A percentile compares a stretch with the other conserved stretches of the same genome.
Conservation (phyloP, 1,284 basidiomycete species). For the Mycosarcoma maydis region DNA sequence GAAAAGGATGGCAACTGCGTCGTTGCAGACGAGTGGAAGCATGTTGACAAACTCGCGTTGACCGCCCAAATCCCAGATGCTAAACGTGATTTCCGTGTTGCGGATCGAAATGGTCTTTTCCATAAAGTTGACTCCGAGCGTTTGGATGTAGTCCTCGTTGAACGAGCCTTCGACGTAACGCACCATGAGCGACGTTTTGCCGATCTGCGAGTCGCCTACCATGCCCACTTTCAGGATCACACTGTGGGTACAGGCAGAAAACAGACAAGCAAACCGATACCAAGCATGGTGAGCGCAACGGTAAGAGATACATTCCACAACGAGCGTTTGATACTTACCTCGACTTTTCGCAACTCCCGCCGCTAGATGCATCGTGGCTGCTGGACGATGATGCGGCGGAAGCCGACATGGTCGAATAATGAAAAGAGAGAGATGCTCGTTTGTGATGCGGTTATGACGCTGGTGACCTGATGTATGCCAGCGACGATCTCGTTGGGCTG, state of each 20-base stretch:
- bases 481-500: too few relatives aligned
- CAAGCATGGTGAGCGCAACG: too few relatives aligned
- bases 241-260: conserved; percentile 9
- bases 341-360: conserved; percentile 29
- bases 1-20: conserved; percentile 97
- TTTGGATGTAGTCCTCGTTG: conserved; percentile 97
- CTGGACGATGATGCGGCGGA: conserved; percentile 32
- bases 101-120: conserved; percentile 97
- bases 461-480: too few relatives aligned
- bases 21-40: conserved; percentile 94
- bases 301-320: too few relatives aligned
- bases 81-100: conserved; percentile 97
- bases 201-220: conserved; percentile 98
- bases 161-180: conserved; percentile 70
- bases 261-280: neutral
- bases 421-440: too few relatives aligned
- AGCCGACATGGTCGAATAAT: conserved; percentile 18
- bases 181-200: conserved; percentile 97
- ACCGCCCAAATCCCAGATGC: conserved; percentile 98
- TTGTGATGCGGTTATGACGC: neutral
- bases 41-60: conserved; percentile 99
- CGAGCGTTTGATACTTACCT: conserved; percentile 9
- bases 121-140: conserved; percentile 96
- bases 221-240: conserved; percentile 98
- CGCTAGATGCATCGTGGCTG: conserved; percentile 32